Percentiles rank a stretch among this genome's conserved stretches.
These are phyloP conservation scores for Solanum verrucosum DNA, from an alignment of 257 asterid genomes.

Conservation along the genomic window DNA sequence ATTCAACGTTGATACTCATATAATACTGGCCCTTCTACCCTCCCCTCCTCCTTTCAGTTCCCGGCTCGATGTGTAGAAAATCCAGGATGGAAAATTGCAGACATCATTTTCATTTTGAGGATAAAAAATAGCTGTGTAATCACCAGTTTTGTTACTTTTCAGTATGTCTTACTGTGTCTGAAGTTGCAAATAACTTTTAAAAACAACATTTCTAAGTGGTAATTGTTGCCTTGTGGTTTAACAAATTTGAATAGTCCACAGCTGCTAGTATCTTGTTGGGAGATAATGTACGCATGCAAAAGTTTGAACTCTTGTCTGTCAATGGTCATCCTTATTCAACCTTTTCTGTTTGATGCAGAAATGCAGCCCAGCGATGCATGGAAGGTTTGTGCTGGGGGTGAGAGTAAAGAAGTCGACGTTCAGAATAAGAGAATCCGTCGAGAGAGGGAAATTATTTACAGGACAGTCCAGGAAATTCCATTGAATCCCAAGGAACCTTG, in stretches of 20 bases:
- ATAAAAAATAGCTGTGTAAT: background rate
- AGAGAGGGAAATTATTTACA: conserved; percentile 66
- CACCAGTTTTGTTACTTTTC: background rate
- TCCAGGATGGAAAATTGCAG: background rate
- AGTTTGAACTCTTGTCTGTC: background rate
- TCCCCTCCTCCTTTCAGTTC: background rate
- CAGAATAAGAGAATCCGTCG: conserved; percentile 74
- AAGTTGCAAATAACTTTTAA: background rate
- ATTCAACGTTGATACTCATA: background rate
- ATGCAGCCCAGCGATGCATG: conserved; percentile 35
- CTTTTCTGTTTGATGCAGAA: conserved; percentile 46
- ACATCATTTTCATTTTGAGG: background rate
- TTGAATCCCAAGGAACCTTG: conserved; percentile 84
- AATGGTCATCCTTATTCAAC: background rate
- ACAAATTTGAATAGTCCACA: background rate
- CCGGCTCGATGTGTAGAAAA: background rate
- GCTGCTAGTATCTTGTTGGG: background rate
- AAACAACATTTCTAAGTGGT: background rate
- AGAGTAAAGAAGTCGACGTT: conserved; percentile 86
- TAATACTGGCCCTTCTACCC: background rate
- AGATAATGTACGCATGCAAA: background rate
- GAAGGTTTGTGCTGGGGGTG: conserved; percentile 57
- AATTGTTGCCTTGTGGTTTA: background rate
- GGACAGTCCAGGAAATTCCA: conserved; percentile 63
- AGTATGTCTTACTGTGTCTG: background rate